A percentile compares a stretch with the other conserved stretches of the same genome.
These are phyloP conservation scores for Passalora sequoiae DNA, from an alignment of 2,329 filamentous ascomycete species.

Conservation along the genomic window DNA sequence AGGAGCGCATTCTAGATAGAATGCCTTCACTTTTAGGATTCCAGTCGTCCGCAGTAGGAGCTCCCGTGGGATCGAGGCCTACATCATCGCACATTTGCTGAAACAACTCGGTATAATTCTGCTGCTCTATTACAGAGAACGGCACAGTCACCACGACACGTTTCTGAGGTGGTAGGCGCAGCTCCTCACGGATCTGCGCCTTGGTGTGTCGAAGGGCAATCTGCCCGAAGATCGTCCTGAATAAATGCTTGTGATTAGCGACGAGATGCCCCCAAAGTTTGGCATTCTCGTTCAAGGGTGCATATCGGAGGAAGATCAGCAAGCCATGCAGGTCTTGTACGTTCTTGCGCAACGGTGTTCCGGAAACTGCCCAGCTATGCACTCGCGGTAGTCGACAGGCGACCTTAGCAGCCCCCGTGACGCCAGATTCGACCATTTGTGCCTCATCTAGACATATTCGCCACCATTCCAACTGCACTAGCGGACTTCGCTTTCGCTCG, in stretches of 20 bases:
- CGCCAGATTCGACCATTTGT: slow-evolving; percentile 89
- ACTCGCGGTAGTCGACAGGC: slow-evolving; percentile 73
- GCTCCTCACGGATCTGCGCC: slow-evolving; percentile 68
- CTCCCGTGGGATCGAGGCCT: slow-evolving; percentile 60
- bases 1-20: slow-evolving; percentile 69
- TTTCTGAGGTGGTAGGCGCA: slow-evolving; percentile 74
- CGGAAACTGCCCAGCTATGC: slow-evolving; percentile 89
- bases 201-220: slow-evolving; percentile 85
- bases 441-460: slow-evolving; percentile 69
- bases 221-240: slow-evolving; percentile 62
- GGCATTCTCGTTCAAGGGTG: slow-evolving; percentile 64
- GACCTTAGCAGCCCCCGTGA: slow-evolving; percentile 75
- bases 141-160: slow-evolving; percentile 83
- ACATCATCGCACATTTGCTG: slow-evolving; percentile 67
- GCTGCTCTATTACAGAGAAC: slow-evolving; percentile 84
- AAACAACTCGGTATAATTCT: slow-evolving; percentile 76
- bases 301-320: slow-evolving; percentile 71
- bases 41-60: slow-evolving; percentile 59
- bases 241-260: slow-evolving; percentile 54
- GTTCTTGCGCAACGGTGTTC: slow-evolving; percentile 79
- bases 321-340: slow-evolving; percentile 75
- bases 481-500: slow-evolving; percentile 66
- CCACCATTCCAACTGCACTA: slow-evolving; percentile 84
- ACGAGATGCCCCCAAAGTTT: slow-evolving; percentile 65
- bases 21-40: slow-evolving; percentile 53